phyloP scores from a whole-genome alignment of 1,284 basidiomycete genomes.

The Melampsora abietis-canadensis region DNA sequence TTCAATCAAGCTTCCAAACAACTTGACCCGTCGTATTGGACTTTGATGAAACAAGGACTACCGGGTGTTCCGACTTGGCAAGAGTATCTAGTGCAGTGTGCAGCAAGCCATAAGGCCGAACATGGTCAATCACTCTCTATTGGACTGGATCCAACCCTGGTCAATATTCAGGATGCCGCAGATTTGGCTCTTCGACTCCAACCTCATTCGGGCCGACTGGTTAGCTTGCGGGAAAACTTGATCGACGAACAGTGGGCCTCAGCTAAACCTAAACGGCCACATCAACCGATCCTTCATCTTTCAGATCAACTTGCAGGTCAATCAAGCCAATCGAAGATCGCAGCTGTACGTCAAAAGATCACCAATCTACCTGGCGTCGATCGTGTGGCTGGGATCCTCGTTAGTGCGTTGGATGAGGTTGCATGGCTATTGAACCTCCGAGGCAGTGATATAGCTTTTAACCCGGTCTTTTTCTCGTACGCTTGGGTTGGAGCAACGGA shows the following conservation, averaged over 20 bases:
- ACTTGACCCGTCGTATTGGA: slow-evolving; percentile 79
- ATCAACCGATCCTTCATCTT: slow-evolving; percentile 68
- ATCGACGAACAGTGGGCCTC: slow-evolving; percentile 76
- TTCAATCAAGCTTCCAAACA: slow-evolving; percentile 87
- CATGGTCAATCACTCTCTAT: slow-evolving; percentile 52
- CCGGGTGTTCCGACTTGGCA: slow-evolving; percentile 88
- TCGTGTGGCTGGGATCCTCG: slow-evolving; percentile 66
- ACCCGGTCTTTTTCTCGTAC: slow-evolving; percentile 85
- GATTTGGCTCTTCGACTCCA: slow-evolving; percentile 60
- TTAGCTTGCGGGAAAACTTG: slow-evolving; percentile 68
- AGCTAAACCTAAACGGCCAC: slow-evolving; percentile 68
- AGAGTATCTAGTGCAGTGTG: slow-evolving; percentile 69
- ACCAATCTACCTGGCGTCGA: slow-evolving; percentile 53
- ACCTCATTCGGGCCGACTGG: slow-evolving; percentile 61
- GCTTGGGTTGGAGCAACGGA: slow-evolving; percentile 55
- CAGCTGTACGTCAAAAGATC: slow-evolving; percentile 62
- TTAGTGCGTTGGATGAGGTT: slow-evolving; percentile 65
- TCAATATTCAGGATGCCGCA: slow-evolving; percentile 52
- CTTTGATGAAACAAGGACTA: slow-evolving; percentile 82
- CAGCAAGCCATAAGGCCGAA: slow-evolving; percentile 63
- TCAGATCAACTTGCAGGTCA: slow-evolving; percentile 70
- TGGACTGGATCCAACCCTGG: slow-evolving; percentile 51
- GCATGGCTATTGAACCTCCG: slow-evolving; percentile 85
- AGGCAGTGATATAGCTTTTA: slow-evolving; percentile 82
- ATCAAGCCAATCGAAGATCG: slow-evolving; percentile 66